Conservation (phyloP, 306 rosid species). For the Fragaria ananassa region DNA sequence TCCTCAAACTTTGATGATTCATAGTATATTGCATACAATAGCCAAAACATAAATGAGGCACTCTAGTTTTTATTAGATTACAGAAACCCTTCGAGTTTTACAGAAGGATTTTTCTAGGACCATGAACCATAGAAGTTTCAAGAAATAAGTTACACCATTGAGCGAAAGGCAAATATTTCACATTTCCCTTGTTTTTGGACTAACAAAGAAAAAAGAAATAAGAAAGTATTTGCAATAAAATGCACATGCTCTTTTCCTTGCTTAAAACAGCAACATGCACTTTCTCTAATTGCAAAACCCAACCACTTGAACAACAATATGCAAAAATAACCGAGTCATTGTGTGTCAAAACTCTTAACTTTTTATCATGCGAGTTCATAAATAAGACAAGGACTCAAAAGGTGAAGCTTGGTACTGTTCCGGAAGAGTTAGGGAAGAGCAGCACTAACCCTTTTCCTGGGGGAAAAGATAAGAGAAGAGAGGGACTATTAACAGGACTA, state of each 20-base stretch:
- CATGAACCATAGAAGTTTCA: too few species aligned
- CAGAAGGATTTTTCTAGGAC: too few species aligned
- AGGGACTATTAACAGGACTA: constrained; percentile 25
- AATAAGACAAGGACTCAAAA: background rate
- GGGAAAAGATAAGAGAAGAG: constrained; percentile 5
- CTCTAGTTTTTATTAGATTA: too few species aligned
- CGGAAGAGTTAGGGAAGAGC: constrained; percentile 2
- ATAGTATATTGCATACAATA: too few species aligned
- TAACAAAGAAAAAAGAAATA: too few species aligned
- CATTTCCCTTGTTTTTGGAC: too few species aligned
- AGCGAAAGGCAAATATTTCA: too few species aligned
- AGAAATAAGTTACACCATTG: too few species aligned
- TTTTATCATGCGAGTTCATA: constrained; percentile 1
- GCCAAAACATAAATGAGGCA: too few species aligned
- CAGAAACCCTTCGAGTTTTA: too few species aligned
- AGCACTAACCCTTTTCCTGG: constrained; percentile 15
- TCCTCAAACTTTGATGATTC: too few species aligned
- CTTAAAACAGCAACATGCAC: background rate
- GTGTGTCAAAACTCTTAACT: background rate
- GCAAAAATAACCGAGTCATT: background rate
- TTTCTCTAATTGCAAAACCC: background rate
- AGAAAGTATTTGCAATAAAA: too few species aligned
- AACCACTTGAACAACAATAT: background rate
- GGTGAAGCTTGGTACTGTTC: background rate
- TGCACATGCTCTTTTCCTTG: background rate